Conservation (phyloP, 441 rosid genomes). For the Gossypium davidsonii region DNA sequence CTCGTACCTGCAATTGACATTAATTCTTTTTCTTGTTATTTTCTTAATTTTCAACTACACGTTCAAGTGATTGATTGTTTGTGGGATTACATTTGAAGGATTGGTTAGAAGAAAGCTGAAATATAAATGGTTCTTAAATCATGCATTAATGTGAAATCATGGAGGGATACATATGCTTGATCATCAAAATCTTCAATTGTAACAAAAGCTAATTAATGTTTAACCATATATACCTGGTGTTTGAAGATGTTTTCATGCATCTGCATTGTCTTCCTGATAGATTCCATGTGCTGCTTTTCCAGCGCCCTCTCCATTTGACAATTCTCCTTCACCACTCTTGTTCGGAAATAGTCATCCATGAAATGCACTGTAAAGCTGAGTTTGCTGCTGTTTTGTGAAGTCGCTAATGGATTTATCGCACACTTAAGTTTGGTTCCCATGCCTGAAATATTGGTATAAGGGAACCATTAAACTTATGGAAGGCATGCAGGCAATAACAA, state of each 20-base stretch:
- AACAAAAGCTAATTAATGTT: neutral
- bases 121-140: neutral
- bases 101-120: neutral
- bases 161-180: neutral
- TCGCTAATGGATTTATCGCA: slow-evolving; percentile 33
- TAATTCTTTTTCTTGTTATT: no score
- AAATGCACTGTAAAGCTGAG: slow-evolving; percentile 23
- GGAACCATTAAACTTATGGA: neutral
- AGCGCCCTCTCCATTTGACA: slow-evolving; percentile 36
- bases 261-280: slow-evolving; percentile 69
- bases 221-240: slow-evolving; percentile 44
- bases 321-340: slow-evolving; percentile 20
- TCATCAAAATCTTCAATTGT: neutral
- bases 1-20: slow-evolving; percentile 50
- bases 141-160: neutral
- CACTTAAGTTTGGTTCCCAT: slow-evolving; percentile 65
- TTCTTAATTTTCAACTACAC: no score
- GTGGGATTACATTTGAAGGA: neutral
- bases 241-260: slow-evolving; percentile 63
- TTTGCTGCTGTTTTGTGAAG: slow-evolving; percentile 26
- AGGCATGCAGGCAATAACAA: neutral
- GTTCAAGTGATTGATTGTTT: neutral
- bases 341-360: slow-evolving; percentile 39
- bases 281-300: slow-evolving; percentile 40
- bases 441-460: slow-evolving; percentile 35